Conservation (phyloP, 2,329 filamentous ascomycete genomes). For the Pseudohalonectria lignicola region DNA sequence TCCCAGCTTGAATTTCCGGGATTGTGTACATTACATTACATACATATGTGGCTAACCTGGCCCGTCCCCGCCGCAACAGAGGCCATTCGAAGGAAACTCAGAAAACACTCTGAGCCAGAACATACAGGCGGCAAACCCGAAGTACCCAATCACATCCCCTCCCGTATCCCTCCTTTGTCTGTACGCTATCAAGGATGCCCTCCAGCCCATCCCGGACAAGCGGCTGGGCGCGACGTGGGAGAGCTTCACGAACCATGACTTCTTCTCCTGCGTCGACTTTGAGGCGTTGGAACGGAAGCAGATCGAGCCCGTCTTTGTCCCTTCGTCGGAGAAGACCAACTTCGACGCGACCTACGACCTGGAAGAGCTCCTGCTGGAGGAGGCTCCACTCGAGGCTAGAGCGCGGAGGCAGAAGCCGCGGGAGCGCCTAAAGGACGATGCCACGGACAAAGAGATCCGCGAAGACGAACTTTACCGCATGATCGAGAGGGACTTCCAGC, state of each 20-base stretch:
- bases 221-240: slow-evolving; percentile 82
- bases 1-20: neutral
- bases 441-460: slow-evolving; percentile 86
- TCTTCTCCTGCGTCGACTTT: slow-evolving; percentile 83
- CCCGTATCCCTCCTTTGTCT: slow-evolving; percentile 81
- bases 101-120: slow-evolving; percentile 70
- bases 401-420: slow-evolving; percentile 89
- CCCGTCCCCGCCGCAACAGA: slow-evolving; percentile 37
- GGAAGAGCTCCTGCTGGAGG: slow-evolving; percentile 85
- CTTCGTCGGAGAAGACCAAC: slow-evolving; percentile 95
- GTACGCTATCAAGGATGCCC: slow-evolving; percentile 73
- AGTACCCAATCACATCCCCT: slow-evolving; percentile 85
- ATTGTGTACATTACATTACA: neutral
- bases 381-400: slow-evolving; percentile 86
- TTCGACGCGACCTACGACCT: slow-evolving; percentile 98
- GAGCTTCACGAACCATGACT: slow-evolving; percentile 77
- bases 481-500: slow-evolving; percentile 88
- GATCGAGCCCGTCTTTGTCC: slow-evolving; percentile 82
- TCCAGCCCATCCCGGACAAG: slow-evolving; percentile 69
- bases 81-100: slow-evolving; percentile 85
- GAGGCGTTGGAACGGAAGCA: slow-evolving; percentile 73
- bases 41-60: neutral
- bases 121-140: slow-evolving; percentile 72
- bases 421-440: slow-evolving; percentile 84
- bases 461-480: slow-evolving; percentile 89